These are phyloP conservation scores for Plasmodium malariae DNA, from an alignment of 169 alveolate genomes.

Conservation along the genomic window DNA sequence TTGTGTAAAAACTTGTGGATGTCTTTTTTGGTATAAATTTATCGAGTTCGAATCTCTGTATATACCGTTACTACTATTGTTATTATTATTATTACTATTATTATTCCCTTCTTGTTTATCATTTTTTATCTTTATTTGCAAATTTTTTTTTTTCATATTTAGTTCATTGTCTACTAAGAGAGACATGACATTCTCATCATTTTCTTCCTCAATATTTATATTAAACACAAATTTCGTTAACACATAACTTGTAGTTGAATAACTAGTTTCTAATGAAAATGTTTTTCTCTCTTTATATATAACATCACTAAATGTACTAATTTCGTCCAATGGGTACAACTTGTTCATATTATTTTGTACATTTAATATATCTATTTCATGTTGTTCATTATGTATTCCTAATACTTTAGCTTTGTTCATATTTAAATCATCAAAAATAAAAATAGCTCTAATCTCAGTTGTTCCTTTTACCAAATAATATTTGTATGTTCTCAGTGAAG, in stretches of 20 bases:
- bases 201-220: conserved; percentile 35
- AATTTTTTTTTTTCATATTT: conserved; percentile 65
- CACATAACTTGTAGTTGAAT: conserved; percentile 60
- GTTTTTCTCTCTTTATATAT: conserved; percentile 58
- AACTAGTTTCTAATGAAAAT: conserved; percentile 43
- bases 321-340: conserved; percentile 55
- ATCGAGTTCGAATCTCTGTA: background rate
- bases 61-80: background rate
- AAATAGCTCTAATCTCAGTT: conserved; percentile 68
- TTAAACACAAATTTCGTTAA: conserved; percentile 47
- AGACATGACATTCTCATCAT: conserved; percentile 51
- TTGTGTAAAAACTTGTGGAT: conserved; percentile 53
- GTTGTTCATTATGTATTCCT: conserved; percentile 14
- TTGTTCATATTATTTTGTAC: conserved; percentile 12
- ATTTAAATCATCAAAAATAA: conserved; percentile 72
- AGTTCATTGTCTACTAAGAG: conserved; percentile 49
- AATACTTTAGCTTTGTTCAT: conserved; percentile 22
- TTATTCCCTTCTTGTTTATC: background rate
- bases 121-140: conserved; percentile 8
- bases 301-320: conserved; percentile 50
- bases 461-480: conserved; percentile 46
- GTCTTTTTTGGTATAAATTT: background rate
- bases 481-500: conserved; percentile 58
- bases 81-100: background rate
- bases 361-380: conserved; percentile 29